These are phyloP conservation scores for Penicillium robsamsonii DNA, from an alignment of 495 filamentous ascomycete genomes.

Conservation along the genomic window DNA sequence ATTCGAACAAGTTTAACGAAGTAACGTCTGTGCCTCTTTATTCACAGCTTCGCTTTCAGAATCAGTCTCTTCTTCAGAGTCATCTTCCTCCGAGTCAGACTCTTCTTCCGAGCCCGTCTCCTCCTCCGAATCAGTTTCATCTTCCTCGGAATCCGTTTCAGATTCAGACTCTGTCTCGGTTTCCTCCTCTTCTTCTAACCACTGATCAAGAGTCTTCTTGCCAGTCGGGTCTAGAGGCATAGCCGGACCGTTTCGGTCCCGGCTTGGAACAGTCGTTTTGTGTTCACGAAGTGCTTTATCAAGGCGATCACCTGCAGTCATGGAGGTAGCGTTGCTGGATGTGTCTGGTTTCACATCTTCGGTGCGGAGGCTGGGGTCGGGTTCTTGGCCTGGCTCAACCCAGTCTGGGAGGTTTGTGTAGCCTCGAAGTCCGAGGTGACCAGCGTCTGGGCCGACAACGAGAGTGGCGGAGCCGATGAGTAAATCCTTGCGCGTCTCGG, in stretches of 20 bases:
- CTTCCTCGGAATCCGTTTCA: slow-evolving; percentile 47
- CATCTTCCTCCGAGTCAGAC: slow-evolving; percentile 45
- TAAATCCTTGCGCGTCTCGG: slow-evolving; percentile 71
- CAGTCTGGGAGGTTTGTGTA: slow-evolving; percentile 79
- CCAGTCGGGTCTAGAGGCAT: slow-evolving; percentile 28
- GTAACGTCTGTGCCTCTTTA: slow-evolving; percentile 27
- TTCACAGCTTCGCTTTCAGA: slow-evolving; percentile 33
- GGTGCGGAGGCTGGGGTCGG: slow-evolving; percentile 69
- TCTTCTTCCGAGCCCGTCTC: slow-evolving; percentile 41
- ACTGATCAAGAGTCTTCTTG: slow-evolving; percentile 81
- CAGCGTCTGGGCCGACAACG: slow-evolving; percentile 72
- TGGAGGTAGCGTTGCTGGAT: slow-evolving; percentile 23
- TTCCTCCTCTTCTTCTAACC: slow-evolving; percentile 57
- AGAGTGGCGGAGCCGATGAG: slow-evolving; percentile 80
- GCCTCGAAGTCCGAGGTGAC: slow-evolving; percentile 65
- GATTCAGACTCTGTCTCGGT: slow-evolving; percentile 45
- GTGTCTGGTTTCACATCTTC: slow-evolving; percentile 32
- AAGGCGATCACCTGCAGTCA: slow-evolving; percentile 64
- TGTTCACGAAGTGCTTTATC: slow-evolving; percentile 54
- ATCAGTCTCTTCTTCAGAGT: slow-evolving; percentile 42
- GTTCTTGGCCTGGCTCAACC: slow-evolving; percentile 78
- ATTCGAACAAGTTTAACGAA: slow-evolving; percentile 3
- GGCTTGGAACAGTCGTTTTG: slow-evolving; percentile 26
- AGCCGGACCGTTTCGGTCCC: slow-evolving; percentile 17
- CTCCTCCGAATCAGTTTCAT: slow-evolving; percentile 49